Conservation (phyloP, 2,329 filamentous ascomycete genomes). For the Neofusicoccum kwambonambiense region DNA sequence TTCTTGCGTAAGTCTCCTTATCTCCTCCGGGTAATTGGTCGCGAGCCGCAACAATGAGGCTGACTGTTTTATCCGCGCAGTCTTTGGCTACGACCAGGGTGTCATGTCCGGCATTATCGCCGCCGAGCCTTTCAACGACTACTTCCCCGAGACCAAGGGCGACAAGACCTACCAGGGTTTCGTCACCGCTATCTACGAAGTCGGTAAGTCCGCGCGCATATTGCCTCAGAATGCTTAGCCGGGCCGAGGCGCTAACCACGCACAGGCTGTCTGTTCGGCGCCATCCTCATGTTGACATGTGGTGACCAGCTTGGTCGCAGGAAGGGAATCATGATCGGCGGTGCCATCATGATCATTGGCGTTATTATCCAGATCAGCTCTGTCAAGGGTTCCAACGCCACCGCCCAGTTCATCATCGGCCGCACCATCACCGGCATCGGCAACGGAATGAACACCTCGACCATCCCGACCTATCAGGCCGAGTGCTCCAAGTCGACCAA, state of each 20-base stretch:
- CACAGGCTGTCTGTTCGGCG: slow-evolving; percentile 39
- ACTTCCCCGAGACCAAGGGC: slow-evolving; percentile 40
- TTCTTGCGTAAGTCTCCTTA: slow-evolving; percentile 45
- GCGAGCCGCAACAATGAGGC: not conserved
- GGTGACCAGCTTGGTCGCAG: slow-evolving; percentile 46
- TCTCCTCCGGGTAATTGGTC: not conserved
- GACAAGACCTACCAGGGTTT: slow-evolving; percentile 51
- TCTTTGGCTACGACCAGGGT: slow-evolving; percentile 58
- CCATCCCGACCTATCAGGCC: slow-evolving; percentile 55
- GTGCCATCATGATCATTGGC: slow-evolving; percentile 43
- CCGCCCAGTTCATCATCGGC: slow-evolving; percentile 54
- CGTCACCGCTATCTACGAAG: slow-evolving; percentile 54
- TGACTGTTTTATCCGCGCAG: not conserved
- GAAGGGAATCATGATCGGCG: slow-evolving; percentile 43
- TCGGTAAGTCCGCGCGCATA: slow-evolving; percentile 36
- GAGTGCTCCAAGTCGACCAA: slow-evolving; percentile 56
- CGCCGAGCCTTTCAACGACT: slow-evolving; percentile 32
- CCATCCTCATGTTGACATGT: slow-evolving; percentile 37
- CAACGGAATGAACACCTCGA: slow-evolving; percentile 57
- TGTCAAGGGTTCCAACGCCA: slow-evolving; percentile 33
- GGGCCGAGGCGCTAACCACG: slow-evolving; percentile 20
- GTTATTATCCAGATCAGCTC: slow-evolving; percentile 41
- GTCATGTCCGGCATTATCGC: slow-evolving; percentile 40
- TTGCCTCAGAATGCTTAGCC: not conserved
- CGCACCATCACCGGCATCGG: slow-evolving; percentile 54